Conservation (phyloP, 495 filamentous ascomycete species). For the Penicillium mononematosum region DNA sequence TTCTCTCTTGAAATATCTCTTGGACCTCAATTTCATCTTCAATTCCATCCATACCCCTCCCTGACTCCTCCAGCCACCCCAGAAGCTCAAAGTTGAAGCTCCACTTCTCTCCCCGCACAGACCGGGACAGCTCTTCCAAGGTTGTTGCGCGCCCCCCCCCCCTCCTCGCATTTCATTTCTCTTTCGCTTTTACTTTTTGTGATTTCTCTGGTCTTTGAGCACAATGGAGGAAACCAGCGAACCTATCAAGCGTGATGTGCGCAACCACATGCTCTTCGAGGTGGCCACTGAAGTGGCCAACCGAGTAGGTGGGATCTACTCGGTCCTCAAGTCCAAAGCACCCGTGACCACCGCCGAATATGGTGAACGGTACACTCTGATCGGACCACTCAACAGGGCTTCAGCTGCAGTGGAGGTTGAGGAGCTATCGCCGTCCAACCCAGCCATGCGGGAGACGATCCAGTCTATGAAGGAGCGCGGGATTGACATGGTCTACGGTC, state of each 20-base stretch:
- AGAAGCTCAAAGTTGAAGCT: neutral
- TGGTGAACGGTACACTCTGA: constrained; percentile 93
- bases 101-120: constrained; percentile 30
- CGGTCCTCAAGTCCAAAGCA: constrained; percentile 97
- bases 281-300: constrained; percentile 96
- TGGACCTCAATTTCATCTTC: neutral
- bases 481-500: constrained; percentile 85
- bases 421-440: constrained; percentile 78
- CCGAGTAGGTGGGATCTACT: constrained; percentile 98
- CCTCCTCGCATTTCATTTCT: constrained; percentile 12
- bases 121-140: constrained; percentile 23
- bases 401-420: constrained; percentile 97
- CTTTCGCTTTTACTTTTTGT: constrained; percentile 6
- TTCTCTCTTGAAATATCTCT: neutral
- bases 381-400: constrained; percentile 87
- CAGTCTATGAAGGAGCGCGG: constrained; percentile 86
- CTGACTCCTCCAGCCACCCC: constrained; percentile 12
- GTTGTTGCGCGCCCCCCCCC: constrained; percentile 3
- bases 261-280: constrained; percentile 87
- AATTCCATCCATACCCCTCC: neutral
- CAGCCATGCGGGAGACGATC: constrained; percentile 77
- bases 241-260: constrained; percentile 60
- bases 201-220: neutral
- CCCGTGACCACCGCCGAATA: constrained; percentile 97
- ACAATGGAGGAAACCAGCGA: constrained; percentile 43